These are phyloP conservation scores for Fusarium irregulare DNA, from an alignment of 2,329 filamentous ascomycete genomes.

Conservation along the genomic window DNA sequence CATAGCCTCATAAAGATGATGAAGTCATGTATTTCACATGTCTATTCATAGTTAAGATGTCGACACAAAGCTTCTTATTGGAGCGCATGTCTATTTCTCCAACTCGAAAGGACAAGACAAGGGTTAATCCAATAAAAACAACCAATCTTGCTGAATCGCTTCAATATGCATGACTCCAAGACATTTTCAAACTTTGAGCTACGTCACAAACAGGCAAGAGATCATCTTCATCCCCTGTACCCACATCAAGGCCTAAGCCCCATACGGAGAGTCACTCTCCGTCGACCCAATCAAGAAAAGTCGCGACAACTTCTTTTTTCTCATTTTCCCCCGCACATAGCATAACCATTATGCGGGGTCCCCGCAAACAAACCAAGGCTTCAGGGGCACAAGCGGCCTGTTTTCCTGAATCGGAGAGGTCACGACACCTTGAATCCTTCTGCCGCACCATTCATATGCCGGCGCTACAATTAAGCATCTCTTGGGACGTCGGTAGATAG, in stretches of 20 bases:
- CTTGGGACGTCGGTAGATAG: slow-evolving; percentile 12
- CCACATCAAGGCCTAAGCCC: not conserved
- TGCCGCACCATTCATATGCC: slow-evolving; percentile 24
- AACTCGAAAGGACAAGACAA: not conserved
- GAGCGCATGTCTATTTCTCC: slow-evolving; percentile 2
- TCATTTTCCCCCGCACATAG: slow-evolving; percentile 10
- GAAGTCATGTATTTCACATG: not conserved
- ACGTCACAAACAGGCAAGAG: slow-evolving; percentile 19
- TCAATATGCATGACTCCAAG: not conserved
- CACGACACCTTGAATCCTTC: slow-evolving; percentile 6
- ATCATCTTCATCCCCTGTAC: not conserved
- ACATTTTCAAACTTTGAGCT: not conserved
- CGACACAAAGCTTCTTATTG: not conserved
- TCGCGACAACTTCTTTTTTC: not conserved
- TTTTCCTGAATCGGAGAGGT: slow-evolving; percentile 11
- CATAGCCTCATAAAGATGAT: not conserved
- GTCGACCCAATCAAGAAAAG: slow-evolving; percentile 16
- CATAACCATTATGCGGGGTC: slow-evolving; percentile 18
- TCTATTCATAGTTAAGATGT: not conserved
- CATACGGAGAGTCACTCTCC: slow-evolving; percentile 16
- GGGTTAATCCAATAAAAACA: not conserved
- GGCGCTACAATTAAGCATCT: not conserved
- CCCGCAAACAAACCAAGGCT: slow-evolving; percentile 14
- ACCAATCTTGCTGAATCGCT: not conserved
- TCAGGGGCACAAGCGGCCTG: not conserved